Evolutionary conservation across 2,329 filamentous ascomycete species (phyloP).

Genomic region (Colletotrichum abscissum): DNA sequence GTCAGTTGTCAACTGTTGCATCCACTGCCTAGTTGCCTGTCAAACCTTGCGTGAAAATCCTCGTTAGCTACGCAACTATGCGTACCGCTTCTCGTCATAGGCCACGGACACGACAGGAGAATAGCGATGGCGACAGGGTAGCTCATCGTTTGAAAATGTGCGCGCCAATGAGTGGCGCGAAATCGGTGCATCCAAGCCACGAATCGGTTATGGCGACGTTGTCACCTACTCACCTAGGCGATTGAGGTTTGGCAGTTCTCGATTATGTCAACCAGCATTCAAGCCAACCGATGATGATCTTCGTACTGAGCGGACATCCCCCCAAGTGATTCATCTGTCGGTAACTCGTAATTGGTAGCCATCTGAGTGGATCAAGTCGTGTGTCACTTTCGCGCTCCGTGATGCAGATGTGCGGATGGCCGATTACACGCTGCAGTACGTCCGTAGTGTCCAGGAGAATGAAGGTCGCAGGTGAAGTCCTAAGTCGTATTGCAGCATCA

Average conservation of each 20-base stretch:
- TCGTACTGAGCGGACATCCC: background rate
- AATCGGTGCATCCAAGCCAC: background rate
- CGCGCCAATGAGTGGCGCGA: background rate
- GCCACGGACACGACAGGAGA: background rate
- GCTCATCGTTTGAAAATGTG: background rate
- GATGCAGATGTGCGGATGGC: slow-evolving; percentile 1
- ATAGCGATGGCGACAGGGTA: background rate
- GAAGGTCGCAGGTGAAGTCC: background rate
- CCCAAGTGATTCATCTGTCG: background rate
- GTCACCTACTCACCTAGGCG: background rate
- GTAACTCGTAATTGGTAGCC: background rate
- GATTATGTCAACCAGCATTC: background rate
- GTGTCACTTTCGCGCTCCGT: background rate
- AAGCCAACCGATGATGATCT: background rate
- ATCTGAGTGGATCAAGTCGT: background rate
- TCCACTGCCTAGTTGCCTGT: background rate
- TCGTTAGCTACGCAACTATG: background rate
- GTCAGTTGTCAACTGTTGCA: background rate
- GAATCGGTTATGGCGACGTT: background rate
- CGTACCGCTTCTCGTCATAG: background rate
- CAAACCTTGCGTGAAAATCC: background rate
- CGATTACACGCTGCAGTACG: slow-evolving; percentile 10
- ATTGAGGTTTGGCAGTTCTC: background rate
- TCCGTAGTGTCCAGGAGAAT: slow-evolving; percentile 3
- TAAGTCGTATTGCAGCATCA: slow-evolving; percentile 12